Conservation (phyloP, 352 stramenopile genomes). For the Pythium chondricola region DNA sequence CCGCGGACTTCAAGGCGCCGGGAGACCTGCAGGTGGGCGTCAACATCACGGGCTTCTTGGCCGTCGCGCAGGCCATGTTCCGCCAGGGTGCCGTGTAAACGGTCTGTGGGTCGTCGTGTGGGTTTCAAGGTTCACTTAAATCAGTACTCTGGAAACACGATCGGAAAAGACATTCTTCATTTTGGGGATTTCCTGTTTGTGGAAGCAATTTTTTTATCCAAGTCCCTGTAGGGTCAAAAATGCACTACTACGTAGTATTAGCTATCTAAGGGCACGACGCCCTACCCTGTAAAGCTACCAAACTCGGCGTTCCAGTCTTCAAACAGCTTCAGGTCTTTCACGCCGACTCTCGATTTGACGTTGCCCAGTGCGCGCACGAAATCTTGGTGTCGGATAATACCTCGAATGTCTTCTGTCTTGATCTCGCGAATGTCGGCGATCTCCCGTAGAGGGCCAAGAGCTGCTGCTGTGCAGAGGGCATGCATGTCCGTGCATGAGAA, state of each 20-base stretch:
- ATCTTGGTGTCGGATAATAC: not conserved
- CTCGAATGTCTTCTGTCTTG: not conserved
- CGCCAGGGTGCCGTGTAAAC: constrained; percentile 94
- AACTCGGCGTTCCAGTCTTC: constrained; percentile 1
- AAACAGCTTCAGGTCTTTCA: not conserved
- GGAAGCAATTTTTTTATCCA: no score
- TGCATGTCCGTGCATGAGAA: not conserved
- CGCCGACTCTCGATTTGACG: not conserved
- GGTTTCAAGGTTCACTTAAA: no score
- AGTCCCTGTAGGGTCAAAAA: no score
- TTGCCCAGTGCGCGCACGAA: not conserved
- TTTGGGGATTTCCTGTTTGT: no score
- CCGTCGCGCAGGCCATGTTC: constrained; percentile 96
- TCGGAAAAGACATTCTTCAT: no score
- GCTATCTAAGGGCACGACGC: no score
- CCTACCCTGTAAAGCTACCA: constrained; percentile 1
- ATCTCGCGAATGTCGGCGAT: not conserved
- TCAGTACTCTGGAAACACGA: no score
- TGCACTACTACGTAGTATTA: no score
- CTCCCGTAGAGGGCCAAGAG: not conserved
- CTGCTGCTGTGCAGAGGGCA: not conserved
- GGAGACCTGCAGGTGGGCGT: constrained; percentile 85
- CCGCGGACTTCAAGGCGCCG: constrained; percentile 68
- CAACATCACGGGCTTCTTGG: constrained; percentile 97
- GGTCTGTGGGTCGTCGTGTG: no score